A percentile compares a stretch with the other conserved stretches of the same genome.
These are phyloP conservation scores for Corniculantispora saksenae DNA, from an alignment of 2,329 filamentous ascomycete species.

Conservation along the genomic window DNA sequence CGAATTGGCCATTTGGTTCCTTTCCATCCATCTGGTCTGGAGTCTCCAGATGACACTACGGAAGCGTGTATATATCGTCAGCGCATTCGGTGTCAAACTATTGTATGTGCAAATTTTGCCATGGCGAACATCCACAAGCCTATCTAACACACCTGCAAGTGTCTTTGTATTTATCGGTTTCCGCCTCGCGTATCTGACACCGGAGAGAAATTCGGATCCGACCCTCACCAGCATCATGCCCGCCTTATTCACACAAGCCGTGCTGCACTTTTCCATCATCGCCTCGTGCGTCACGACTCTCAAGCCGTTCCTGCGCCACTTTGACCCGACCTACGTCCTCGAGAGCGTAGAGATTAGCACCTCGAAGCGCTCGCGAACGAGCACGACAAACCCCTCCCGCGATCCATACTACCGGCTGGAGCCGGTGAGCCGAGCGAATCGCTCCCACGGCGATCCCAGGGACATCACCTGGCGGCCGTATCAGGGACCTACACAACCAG, in stretches of 20 bases:
- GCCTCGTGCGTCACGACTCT: conserved; percentile 18
- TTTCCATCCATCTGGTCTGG: conserved; percentile 10
- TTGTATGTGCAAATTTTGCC: too few species aligned
- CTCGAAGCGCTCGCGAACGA: neutral
- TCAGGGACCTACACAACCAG: neutral
- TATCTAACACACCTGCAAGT: too few species aligned
- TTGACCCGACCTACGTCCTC: conserved; percentile 18
- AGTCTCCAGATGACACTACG: conserved; percentile 15
- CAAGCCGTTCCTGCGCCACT: conserved; percentile 21
- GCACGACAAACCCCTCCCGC: neutral
- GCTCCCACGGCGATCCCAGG: neutral
- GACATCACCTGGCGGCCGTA: conserved; percentile 17
- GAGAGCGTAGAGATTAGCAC: conserved; percentile 19
- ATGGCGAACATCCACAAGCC: too few species aligned
- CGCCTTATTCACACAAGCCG: conserved; percentile 4
- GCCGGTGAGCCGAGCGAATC: conserved; percentile 1
- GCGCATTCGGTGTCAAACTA: conserved; percentile 11
- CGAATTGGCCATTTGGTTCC: neutral
- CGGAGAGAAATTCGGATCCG: neutral
- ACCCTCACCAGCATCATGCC: conserved; percentile 9
- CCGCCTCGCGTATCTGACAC: conserved; percentile 6
- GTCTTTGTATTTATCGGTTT: conserved; percentile 3
- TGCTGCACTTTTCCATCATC: conserved; percentile 17
- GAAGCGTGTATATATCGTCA: conserved; percentile 16
- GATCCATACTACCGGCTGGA: conserved; percentile 20